Percentiles rank a stretch among this genome's conserved stretches.
These are phyloP conservation scores for Neofusicoccum sp. DNA, from an alignment of 2,329 filamentous ascomycete species.

Conservation along the genomic window DNA sequence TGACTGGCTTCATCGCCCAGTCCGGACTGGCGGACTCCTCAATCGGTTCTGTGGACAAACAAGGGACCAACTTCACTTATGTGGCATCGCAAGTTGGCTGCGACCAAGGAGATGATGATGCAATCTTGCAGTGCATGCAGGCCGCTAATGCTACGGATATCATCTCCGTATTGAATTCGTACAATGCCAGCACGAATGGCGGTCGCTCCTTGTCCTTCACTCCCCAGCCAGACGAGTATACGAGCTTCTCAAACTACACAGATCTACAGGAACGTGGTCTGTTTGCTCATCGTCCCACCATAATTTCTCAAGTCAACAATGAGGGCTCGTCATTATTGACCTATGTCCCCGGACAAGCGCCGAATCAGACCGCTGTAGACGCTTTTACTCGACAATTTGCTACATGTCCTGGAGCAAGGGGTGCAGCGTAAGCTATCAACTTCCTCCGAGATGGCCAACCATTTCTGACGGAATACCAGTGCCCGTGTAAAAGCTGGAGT, in stretches of 20 bases:
- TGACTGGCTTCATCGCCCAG: conserved; percentile 46
- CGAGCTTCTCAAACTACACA: conserved; percentile 39
- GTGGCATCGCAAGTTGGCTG: conserved; percentile 43
- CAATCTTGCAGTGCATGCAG: conserved; percentile 42
- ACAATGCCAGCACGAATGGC: conserved; percentile 23
- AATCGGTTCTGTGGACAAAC: conserved; percentile 28
- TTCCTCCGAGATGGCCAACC: conserved; percentile 21
- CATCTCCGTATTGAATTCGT: conserved; percentile 35
- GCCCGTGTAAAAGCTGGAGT: conserved; percentile 21
- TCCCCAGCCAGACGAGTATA: conserved; percentile 34
- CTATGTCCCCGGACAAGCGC: conserved; percentile 1
- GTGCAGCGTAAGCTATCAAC: conserved; percentile 14
- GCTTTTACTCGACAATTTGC: conserved; percentile 24
- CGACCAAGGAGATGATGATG: conserved; percentile 27
- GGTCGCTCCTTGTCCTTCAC: conserved; percentile 32
- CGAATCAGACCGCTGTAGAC: conserved; percentile 29
- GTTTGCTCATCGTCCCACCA: conserved; percentile 37
- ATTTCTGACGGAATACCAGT: conserved; percentile 27
- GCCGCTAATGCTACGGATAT: conserved; percentile 33
- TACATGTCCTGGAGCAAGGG: conserved; percentile 25
- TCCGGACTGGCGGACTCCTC: conserved; percentile 47
- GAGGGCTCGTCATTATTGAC: background rate
- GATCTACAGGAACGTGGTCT: conserved; percentile 30
- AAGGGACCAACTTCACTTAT: conserved; percentile 42
- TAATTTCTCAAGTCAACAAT: conserved; percentile 23